Base-by-base conservation (phyloP, 805 yeast species). In the Sugiyamaella floridensis region DNA sequence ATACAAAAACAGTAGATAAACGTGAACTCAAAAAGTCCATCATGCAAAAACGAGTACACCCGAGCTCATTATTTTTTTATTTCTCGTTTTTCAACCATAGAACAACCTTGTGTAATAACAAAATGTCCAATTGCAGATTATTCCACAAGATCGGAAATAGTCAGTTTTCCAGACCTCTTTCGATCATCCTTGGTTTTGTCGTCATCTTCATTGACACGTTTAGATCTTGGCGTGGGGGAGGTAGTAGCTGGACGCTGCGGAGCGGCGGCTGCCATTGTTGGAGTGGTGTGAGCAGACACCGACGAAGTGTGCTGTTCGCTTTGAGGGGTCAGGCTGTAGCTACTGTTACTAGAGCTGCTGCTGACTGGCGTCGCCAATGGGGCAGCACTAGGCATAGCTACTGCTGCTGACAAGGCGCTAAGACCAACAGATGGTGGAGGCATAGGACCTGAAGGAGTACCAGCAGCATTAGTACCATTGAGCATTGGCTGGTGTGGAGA, bases 121-220 rank as follows among this genome's bases (percentile, higher is more conserved):
- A n/a, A 11, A 32, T 14, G 37, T 5, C 37, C 37, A 10, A 32
- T 32, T 8, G 9, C 9, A 32, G 2, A 14, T 14, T 32, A 32
- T 11, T 32, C 37, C 22, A 49, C 52, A 2, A 49, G 52, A 15
- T 49, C 52, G 26, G 52, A 49, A 18, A 49, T 49, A 14, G 45
- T 49, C n/a, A 49, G 29, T 11, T 43, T 40, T 28, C 48, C 29
- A 4, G 22, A 15, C 26, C 29, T 7, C 32, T 44, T 44, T 11
- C 26, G 29, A 16, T 41, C 44, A 41, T 28, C 37, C 9, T 32
- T 32, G 37, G 37, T 32, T 32, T 32, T 32, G 37, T 32, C 9
- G n/a, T 32, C 37, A 32, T 32, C 37, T 5, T 32, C n/a, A 32
- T 32, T 32, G 9, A 32, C n/a, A 32, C 9, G 10, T 8, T 32